These are phyloP conservation scores for Mollisiaceae sp. DNA, from an alignment of 2,329 filamentous ascomycete genomes.

Conservation along the genomic window DNA sequence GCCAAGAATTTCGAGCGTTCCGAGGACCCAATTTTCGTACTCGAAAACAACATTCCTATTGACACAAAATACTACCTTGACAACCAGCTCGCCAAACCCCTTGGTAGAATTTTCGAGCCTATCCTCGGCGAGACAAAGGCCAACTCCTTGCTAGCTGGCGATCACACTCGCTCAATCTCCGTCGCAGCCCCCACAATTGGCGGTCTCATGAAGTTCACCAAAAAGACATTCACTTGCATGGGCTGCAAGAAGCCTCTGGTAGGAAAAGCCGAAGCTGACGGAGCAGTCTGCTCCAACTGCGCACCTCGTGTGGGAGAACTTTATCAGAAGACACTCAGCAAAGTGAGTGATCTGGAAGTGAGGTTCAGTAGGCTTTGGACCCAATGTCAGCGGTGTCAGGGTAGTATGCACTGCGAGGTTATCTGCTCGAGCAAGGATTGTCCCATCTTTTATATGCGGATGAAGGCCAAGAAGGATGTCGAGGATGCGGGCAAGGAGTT, in stretches of 20 bases:
- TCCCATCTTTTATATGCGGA: slow-evolving; percentile 99
- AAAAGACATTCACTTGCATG: slow-evolving; percentile 98
- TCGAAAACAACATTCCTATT: slow-evolving; percentile 97
- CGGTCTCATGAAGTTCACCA: slow-evolving; percentile 97
- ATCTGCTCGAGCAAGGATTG: slow-evolving; percentile 97
- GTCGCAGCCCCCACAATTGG: slow-evolving; percentile 91
- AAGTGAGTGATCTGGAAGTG: slow-evolving; percentile 90
- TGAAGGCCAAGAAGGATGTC: slow-evolving; percentile 99
- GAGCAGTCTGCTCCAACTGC: slow-evolving; percentile 89
- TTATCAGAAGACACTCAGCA: slow-evolving; percentile 88
- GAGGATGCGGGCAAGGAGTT: slow-evolving; percentile 94
- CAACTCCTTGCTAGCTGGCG: slow-evolving; percentile 82
- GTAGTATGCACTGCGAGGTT: slow-evolving; percentile 97
- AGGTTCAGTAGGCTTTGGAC: slow-evolving; percentile 94
- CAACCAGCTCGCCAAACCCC: slow-evolving; percentile 94
- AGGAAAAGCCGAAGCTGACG: slow-evolving; percentile 76
- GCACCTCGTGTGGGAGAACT: slow-evolving; percentile 85
- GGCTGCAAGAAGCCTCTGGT: slow-evolving; percentile 96
- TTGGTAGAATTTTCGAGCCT: slow-evolving; percentile 95
- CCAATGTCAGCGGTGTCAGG: slow-evolving; percentile 96
- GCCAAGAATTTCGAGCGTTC: slow-evolving; percentile 97
- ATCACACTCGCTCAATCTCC: slow-evolving; percentile 92
- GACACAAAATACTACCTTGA: slow-evolving; percentile 99
- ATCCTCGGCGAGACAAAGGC: slow-evolving; percentile 95
- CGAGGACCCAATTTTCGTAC: slow-evolving; percentile 94